phyloP scores from a whole-genome alignment of 1,139 yeast species.

The Wickerhamiella infanticola region DNA sequence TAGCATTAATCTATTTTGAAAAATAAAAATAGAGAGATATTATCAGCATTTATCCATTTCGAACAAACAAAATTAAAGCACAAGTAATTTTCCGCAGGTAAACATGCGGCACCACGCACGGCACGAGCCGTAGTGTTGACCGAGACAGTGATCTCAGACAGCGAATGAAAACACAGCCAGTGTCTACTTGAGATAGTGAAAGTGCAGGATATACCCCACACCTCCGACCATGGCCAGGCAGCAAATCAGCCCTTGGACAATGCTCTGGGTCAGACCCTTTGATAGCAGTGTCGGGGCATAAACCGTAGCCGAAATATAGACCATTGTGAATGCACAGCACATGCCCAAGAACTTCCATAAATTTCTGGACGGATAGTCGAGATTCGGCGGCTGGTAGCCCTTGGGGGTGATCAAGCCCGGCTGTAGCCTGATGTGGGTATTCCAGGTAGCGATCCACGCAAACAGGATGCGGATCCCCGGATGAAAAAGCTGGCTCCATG shows the following conservation, averaged over 20 bases:
- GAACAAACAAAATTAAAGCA: no score
- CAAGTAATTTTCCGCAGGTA: no score
- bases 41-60: no score
- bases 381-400: neutral
- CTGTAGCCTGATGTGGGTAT: neutral
- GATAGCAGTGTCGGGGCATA: neutral
- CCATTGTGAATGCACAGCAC: neutral
- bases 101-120: no score
- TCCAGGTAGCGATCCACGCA: neutral
- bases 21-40: no score
- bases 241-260: neutral
- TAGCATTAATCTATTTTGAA: no score
- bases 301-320: neutral
- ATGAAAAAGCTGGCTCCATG: neutral
- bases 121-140: no score
- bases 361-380: neutral
- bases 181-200: neutral
- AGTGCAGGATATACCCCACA: neutral
- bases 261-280: neutral
- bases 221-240: neutral
- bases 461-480: neutral
- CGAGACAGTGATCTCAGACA: no score
- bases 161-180: no score
- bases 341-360: conserved; percentile 1
- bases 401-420: neutral